Percentiles rank a stretch among this genome's conserved stretches.
These are phyloP conservation scores for Orbilia oligospora DNA, from an alignment of 2,329 filamentous ascomycete species.

Conservation along the genomic window DNA sequence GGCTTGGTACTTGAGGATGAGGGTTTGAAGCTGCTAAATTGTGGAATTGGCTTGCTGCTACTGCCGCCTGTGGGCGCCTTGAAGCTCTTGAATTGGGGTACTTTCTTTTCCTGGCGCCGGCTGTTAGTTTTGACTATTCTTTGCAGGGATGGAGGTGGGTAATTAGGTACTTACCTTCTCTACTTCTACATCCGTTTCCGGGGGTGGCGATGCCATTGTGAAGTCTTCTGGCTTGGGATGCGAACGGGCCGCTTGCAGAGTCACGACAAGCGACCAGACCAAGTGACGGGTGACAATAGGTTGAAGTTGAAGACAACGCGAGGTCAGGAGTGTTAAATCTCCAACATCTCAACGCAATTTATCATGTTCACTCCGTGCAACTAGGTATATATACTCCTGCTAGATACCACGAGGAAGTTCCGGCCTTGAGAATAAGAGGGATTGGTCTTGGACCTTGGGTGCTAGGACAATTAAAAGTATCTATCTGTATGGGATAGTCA, in stretches of 20 bases:
- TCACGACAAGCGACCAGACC: no score
- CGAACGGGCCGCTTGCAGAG: background rate
- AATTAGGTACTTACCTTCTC: constrained; percentile 20
- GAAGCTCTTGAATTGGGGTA: constrained; percentile 58
- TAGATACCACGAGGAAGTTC: no score
- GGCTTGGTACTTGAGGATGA: background rate
- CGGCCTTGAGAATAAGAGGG: no score
- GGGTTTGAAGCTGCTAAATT: constrained; percentile 55
- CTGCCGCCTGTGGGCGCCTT: constrained; percentile 5
- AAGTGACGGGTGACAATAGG: background rate
- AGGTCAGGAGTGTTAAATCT: background rate
- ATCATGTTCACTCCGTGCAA: no score
- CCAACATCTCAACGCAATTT: constrained; percentile 1
- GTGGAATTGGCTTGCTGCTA: constrained; percentile 16
- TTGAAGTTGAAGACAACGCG: background rate
- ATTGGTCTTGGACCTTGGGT: no score
- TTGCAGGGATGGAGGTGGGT: no score
- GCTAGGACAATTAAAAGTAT: no score
- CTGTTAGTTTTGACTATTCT: no score
- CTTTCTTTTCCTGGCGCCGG: constrained; percentile 12
- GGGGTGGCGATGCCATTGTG: constrained; percentile 37
- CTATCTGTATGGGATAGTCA: no score
- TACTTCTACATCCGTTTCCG: constrained; percentile 7
- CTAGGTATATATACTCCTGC: no score
- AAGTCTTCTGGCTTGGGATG: background rate